A percentile compares a stretch with the other conserved stretches of the same genome.
Conservation (phyloP, 805 yeast genomes). For the Kluyveromyces dobzhanskii region DNA sequence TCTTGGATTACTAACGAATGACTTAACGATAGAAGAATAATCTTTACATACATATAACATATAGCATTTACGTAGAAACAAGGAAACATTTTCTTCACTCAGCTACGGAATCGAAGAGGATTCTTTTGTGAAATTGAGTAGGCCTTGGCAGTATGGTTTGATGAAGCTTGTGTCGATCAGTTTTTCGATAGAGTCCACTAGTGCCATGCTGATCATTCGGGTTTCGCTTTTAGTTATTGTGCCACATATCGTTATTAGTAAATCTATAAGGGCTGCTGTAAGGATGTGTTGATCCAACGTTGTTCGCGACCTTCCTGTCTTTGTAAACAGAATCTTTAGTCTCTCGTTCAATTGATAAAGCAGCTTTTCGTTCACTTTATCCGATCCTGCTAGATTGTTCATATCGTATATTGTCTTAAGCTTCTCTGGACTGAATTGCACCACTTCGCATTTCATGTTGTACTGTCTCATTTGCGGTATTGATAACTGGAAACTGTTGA, state of each 20-base stretch:
- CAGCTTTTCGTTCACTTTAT: slow-evolving; percentile 4
- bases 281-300: slow-evolving; percentile 5
- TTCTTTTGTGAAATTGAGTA: not conserved
- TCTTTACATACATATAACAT: too few species aligned
- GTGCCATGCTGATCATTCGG: not conserved
- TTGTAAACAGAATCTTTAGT: slow-evolving; percentile 6
- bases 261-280: slow-evolving; percentile 6
- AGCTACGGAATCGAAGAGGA: too few species aligned
- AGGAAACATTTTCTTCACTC: too few species aligned
- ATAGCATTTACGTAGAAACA: too few species aligned
- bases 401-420: slow-evolving; percentile 5
- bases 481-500: slow-evolving; percentile 11
- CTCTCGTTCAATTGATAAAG: slow-evolving; percentile 8
- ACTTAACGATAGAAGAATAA: too few species aligned
- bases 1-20: too few species aligned
- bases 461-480: slow-evolving; percentile 8
- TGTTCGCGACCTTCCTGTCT: slow-evolving; percentile 2
- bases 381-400: slow-evolving; percentile 2
- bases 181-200: slow-evolving; percentile 2
- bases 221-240: not conserved
- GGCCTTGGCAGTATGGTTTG: not conserved
- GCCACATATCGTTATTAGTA: slow-evolving; percentile 8
- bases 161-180: not conserved
- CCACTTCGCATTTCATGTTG: slow-evolving; percentile 5
- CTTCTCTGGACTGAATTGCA: slow-evolving; percentile 4